A percentile compares a stretch with the other conserved stretches of the same genome.
phyloP scores from a whole-genome alignment of 495 filamentous ascomycete species.

The Penicillium longicatenatum region DNA sequence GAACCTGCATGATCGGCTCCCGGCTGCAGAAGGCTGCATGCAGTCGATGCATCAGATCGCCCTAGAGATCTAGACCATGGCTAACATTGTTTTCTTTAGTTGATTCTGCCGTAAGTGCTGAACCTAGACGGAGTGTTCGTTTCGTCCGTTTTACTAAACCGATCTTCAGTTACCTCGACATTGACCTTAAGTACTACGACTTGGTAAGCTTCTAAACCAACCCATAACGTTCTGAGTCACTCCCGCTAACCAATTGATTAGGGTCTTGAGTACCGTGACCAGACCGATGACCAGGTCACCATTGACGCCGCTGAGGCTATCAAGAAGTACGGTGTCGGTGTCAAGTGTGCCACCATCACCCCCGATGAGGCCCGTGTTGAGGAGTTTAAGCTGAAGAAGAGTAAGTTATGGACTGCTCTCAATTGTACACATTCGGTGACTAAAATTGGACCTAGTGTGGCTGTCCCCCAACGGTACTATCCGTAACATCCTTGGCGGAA shows the following conservation, averaged over 20 bases:
- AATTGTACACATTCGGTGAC: conserved; percentile 7
- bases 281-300: conserved; percentile 96
- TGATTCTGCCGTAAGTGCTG: conserved; percentile 75
- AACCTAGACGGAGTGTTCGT: conserved; percentile 7
- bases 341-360: conserved; percentile 99
- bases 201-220: conserved; percentile 48
- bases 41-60: conserved; percentile 16
- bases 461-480: conserved; percentile 97
- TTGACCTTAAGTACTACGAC: conserved; percentile 99
- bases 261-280: conserved; percentile 90
- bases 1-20: conserved; percentile 21
- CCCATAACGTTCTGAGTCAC: neutral
- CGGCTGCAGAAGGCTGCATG: conserved; percentile 22
- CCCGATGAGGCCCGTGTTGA: conserved; percentile 94
- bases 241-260: conserved; percentile 16
- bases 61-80: conserved; percentile 6
- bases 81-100: conserved; percentile 48
- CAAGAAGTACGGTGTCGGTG: conserved; percentile 96
- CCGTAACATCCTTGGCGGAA: conserved; percentile 91
- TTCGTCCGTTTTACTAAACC: conserved; percentile 5
- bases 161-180: conserved; percentile 70
- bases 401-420: conserved; percentile 45
- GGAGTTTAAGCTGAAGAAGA: conserved; percentile 98
- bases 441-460: conserved; percentile 71
- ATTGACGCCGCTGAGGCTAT: conserved; percentile 93